A percentile compares a stretch with the other conserved stretches of the same genome.
Conservation (phyloP, 768 basidiomycete species). For the Rhizopogon vinicolor region DNA sequence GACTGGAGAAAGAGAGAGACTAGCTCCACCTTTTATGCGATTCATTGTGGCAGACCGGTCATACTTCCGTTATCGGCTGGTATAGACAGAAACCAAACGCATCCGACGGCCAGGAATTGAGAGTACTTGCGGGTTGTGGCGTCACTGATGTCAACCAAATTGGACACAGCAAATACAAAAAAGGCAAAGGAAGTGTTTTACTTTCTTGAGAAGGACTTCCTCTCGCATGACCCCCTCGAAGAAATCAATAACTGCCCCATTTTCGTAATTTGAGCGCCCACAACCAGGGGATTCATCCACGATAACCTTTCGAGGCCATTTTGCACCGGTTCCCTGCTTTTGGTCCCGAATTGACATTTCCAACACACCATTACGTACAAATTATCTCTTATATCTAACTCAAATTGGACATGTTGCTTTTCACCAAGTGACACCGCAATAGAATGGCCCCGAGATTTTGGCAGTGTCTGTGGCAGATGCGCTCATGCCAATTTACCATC, state of each 20-base stretch:
- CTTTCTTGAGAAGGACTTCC: background rate
- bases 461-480: constrained; percentile 21
- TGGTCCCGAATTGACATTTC: constrained; percentile 13
- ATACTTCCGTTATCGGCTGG: constrained; percentile 31
- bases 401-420: constrained; percentile 25
- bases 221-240: background rate
- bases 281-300: constrained; percentile 16
- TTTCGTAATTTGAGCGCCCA: constrained; percentile 22
- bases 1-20: background rate
- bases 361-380: constrained; percentile 23
- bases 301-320: constrained; percentile 30
- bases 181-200: constrained; percentile 1
- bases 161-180: constrained; percentile 6
- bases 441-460: constrained; percentile 22
- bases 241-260: background rate
- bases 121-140: constrained; percentile 31
- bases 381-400: constrained; percentile 22
- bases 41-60: constrained; percentile 20
- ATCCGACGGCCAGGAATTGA: constrained; percentile 20
- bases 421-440: constrained; percentile 25
- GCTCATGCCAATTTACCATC: background rate
- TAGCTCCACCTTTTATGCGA: constrained; percentile 22
- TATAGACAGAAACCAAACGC: constrained; percentile 26
- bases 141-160: constrained; percentile 30
- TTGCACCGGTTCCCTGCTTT: constrained; percentile 20